Conservation (phyloP, 805 yeast species). For the Spathaspora hagerdaliae region DNA sequence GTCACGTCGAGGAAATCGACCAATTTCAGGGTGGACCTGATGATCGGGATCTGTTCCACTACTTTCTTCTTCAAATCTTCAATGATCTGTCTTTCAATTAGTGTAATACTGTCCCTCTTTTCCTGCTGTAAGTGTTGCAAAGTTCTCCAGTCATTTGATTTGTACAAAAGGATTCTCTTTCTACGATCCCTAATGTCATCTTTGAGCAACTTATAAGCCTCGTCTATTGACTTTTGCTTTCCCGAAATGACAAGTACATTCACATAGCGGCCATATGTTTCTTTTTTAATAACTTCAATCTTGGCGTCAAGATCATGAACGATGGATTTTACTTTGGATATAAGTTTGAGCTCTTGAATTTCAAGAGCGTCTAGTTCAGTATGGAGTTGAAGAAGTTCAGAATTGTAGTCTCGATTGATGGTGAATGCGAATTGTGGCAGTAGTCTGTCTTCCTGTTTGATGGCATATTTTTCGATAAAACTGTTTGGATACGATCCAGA, state of each 20-base stretch:
- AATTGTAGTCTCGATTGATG: slow-evolving; percentile 32
- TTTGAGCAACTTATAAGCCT: slow-evolving; percentile 13
- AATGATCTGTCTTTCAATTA: slow-evolving; percentile 54
- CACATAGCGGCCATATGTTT: slow-evolving; percentile 24
- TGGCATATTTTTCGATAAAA: slow-evolving; percentile 18
- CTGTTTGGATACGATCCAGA: slow-evolving; percentile 16
- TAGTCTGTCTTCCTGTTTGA: slow-evolving; percentile 1
- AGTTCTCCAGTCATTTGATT: slow-evolving; percentile 49
- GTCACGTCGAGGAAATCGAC: slow-evolving; percentile 71
- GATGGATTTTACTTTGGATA: slow-evolving; percentile 17
- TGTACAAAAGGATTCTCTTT: slow-evolving; percentile 42
- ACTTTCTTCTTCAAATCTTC: slow-evolving; percentile 45
- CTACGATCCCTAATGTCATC: slow-evolving; percentile 28
- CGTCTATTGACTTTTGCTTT: slow-evolving; percentile 24
- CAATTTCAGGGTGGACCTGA: slow-evolving; percentile 48
- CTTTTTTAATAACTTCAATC: slow-evolving; percentile 22
- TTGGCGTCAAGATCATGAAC: slow-evolving; percentile 25
- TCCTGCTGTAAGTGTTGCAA: slow-evolving; percentile 48
- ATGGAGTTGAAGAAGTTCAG: slow-evolving; percentile 31
- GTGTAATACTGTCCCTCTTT: slow-evolving; percentile 43
- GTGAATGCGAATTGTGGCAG: slow-evolving; percentile 17
- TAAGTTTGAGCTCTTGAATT: slow-evolving; percentile 19
- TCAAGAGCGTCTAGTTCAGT: slow-evolving; percentile 20
- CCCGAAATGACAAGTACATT: slow-evolving; percentile 50
- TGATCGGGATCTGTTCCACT: slow-evolving; percentile 36